A percentile compares a stretch with the other conserved stretches of the same genome.
Evolutionary conservation across 441 rosid species (phyloP).

Genomic region (Geranium incanum): DNA sequence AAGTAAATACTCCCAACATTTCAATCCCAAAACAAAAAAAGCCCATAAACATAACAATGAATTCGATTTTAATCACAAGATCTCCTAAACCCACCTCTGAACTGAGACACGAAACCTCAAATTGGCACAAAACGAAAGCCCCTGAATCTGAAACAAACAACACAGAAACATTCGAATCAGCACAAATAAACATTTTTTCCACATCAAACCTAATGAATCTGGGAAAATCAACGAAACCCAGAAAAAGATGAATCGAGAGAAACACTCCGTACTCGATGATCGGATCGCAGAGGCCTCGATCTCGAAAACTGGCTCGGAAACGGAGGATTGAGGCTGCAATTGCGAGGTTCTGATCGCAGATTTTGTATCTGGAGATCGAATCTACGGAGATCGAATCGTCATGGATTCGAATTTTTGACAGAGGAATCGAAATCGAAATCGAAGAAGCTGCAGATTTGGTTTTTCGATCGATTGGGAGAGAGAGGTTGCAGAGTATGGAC

Average conservation of each 20-base stretch:
- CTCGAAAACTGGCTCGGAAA: background rate
- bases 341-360: background rate
- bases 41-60: background rate
- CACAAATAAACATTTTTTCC: background rate
- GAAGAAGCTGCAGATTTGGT: conserved; percentile 7
- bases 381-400: background rate
- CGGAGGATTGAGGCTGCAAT: background rate
- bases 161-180: background rate
- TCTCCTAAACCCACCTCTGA: background rate
- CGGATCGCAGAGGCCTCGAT: background rate
- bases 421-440: background rate
- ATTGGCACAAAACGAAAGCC: background rate
- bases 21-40: background rate
- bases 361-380: background rate
- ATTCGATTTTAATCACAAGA: background rate
- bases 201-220: background rate
- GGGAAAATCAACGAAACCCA: background rate
- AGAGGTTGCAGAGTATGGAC: background rate
- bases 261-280: background rate
- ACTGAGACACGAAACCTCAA: background rate
- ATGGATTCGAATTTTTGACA: background rate
- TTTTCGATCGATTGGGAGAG: background rate
- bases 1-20: background rate
- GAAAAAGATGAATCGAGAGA: background rate
- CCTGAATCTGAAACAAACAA: background rate